A percentile compares a stretch with the other conserved stretches of the same genome.
These are phyloP conservation scores for Saxophila tyrrhenica DNA, from an alignment of 495 filamentous ascomycete species.

Conservation along the genomic window DNA sequence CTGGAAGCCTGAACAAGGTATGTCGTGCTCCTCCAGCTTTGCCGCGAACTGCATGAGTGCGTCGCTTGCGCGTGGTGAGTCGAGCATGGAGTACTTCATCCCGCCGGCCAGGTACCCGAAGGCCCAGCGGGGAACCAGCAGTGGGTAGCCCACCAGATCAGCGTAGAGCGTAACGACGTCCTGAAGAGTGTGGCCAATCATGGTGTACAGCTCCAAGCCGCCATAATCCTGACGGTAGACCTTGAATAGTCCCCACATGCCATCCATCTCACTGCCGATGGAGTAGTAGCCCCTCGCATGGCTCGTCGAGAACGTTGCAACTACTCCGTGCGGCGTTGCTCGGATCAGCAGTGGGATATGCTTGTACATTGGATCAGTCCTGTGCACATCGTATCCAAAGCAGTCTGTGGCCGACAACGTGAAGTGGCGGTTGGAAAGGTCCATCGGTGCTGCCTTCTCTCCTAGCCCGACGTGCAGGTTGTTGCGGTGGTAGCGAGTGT, in stretches of 20 bases:
- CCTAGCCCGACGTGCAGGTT: conserved; percentile 56
- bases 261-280: conserved; percentile 59
- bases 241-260: conserved; percentile 59
- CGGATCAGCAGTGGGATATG: conserved; percentile 59
- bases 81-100: conserved; percentile 58
- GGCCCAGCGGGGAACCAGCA: conserved; percentile 54
- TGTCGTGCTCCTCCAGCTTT: conserved; percentile 48
- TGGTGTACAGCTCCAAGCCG: conserved; percentile 57
- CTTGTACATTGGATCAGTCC: conserved; percentile 62
- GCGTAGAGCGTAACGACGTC: conserved; percentile 54
- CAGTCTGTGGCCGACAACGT: conserved; percentile 55
- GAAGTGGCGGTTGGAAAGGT: conserved; percentile 55
- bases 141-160: conserved; percentile 52
- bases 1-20: conserved; percentile 61
- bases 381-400: conserved; percentile 59
- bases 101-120: conserved; percentile 59
- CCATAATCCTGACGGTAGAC: conserved; percentile 59
- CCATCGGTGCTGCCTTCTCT: conserved; percentile 60
- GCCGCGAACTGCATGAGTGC: conserved; percentile 48
- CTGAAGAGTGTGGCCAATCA: conserved; percentile 52
- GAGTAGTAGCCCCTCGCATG: conserved; percentile 51
- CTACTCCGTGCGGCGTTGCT: conserved; percentile 45
- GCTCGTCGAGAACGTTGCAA: conserved; percentile 55
- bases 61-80: conserved; percentile 47
- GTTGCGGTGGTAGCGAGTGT: conserved; percentile 45